These are phyloP conservation scores for Daldinia eschscholtzii DNA, from an alignment of 2,329 filamentous ascomycete species.

Conservation along the genomic window DNA sequence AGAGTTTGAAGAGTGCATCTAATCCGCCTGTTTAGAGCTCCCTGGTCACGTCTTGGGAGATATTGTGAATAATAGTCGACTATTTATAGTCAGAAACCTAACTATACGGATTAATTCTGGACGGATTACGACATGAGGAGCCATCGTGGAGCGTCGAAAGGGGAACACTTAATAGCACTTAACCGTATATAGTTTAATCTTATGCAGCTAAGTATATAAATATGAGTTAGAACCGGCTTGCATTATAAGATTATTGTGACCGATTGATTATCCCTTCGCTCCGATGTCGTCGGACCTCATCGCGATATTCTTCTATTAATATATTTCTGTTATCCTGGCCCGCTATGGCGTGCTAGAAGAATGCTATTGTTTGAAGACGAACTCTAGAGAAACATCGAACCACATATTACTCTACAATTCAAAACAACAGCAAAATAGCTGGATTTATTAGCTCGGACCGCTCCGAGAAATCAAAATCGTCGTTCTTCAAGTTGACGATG, in stretches of 20 bases:
- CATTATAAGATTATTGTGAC: background rate
- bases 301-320: slow-evolving; percentile 14
- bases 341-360: slow-evolving; percentile 36
- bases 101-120: background rate
- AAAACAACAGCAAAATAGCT: background rate
- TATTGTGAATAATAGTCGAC: background rate
- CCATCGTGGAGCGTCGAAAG: background rate
- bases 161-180: background rate
- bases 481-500: slow-evolving; percentile 13
- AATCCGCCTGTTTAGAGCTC: background rate
- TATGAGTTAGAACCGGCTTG: background rate
- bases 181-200: background rate
- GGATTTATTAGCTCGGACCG: slow-evolving; percentile 17
- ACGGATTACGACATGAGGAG: background rate
- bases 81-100: background rate
- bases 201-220: slow-evolving; percentile 12
- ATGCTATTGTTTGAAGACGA: slow-evolving; percentile 1
- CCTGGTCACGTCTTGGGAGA: background rate
- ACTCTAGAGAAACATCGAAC: slow-evolving; percentile 13
- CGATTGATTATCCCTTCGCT: slow-evolving; percentile 20
- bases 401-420: slow-evolving; percentile 14
- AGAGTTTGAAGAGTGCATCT: background rate
- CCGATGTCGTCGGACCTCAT: slow-evolving; percentile 37
- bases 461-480: slow-evolving; percentile 24
- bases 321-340: slow-evolving; percentile 32